Conservation (phyloP, 768 basidiomycete genomes). For the Lactarius psammicola region DNA sequence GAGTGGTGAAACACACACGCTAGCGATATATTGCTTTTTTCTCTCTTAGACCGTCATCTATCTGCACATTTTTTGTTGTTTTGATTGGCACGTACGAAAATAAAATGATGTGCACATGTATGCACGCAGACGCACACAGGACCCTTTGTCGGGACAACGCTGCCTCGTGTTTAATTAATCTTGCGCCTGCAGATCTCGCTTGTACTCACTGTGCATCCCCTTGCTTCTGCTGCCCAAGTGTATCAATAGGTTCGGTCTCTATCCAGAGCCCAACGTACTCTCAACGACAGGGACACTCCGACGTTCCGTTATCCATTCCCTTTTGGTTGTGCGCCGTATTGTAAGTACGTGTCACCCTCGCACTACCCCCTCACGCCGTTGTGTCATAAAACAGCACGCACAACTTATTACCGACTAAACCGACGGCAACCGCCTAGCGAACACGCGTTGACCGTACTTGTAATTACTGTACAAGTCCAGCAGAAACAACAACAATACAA, state of each 20-base stretch:
- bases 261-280: no score
- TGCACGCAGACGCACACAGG: not conserved
- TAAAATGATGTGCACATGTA: not conserved
- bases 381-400: not conserved
- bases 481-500: not conserved
- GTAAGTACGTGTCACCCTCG: not conserved
- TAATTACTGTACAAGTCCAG: not conserved
- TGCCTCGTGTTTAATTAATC: constrained; percentile 27
- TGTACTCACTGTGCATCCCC: not conserved
- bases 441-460: not conserved
- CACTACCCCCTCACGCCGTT: not conserved
- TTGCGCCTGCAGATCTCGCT: constrained; percentile 16
- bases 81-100: not conserved
- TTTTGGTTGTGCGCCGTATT: not conserved
- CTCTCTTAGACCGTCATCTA: constrained; percentile 1
- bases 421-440: not conserved
- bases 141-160: not conserved
- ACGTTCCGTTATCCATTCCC: not conserved
- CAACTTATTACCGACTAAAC: not conserved
- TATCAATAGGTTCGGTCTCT: no score
- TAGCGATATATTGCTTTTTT: not conserved
- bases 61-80: not conserved
- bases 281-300: not conserved
- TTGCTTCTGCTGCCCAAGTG: not conserved
- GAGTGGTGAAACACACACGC: not conserved